A percentile compares a stretch with the other conserved stretches of the same genome.
phyloP scores from a whole-genome alignment of 2,329 filamentous ascomycete genomes.

The Ophiocordyceps camponoti-floridani region DNA sequence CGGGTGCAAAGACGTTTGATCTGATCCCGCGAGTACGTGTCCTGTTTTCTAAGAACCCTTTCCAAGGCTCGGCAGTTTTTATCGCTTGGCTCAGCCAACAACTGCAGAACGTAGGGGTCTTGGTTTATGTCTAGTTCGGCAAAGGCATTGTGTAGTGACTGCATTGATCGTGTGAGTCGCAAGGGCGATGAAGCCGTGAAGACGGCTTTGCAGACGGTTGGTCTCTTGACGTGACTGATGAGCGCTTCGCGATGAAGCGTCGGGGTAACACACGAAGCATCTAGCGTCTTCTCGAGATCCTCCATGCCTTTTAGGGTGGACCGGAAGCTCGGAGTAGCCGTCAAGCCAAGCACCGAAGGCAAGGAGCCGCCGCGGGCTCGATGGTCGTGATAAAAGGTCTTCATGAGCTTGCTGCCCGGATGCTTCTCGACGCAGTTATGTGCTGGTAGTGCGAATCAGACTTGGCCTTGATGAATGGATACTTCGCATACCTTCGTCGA shows the following conservation, averaged over 20 bases:
- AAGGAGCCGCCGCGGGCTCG: constrained; percentile 18
- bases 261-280: constrained; percentile 53
- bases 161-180: constrained; percentile 18
- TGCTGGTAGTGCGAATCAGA: constrained; percentile 24
- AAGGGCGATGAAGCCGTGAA: not conserved
- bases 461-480: too few species aligned
- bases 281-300: constrained; percentile 49
- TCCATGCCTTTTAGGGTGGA: constrained; percentile 36
- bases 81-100: constrained; percentile 23
- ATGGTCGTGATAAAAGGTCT: constrained; percentile 43
- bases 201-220: constrained; percentile 23
- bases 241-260: constrained; percentile 52
- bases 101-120: constrained; percentile 40
- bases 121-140: constrained; percentile 31
- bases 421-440: constrained; percentile 54
- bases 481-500: constrained; percentile 54
- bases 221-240: constrained; percentile 48
- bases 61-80: constrained; percentile 19
- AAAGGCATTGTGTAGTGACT: constrained; percentile 22
- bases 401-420: constrained; percentile 55
- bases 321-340: constrained; percentile 58
- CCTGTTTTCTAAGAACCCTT: constrained; percentile 20
- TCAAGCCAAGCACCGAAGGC: constrained; percentile 61
- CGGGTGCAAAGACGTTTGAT: constrained; percentile 35
- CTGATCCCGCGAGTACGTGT: constrained; percentile 35